Evolutionary conservation across 73 alveolate genomes (phyloP), one percentile per base, ranked within the genome.

Genomic region (Effrenium voratum): DNA sequence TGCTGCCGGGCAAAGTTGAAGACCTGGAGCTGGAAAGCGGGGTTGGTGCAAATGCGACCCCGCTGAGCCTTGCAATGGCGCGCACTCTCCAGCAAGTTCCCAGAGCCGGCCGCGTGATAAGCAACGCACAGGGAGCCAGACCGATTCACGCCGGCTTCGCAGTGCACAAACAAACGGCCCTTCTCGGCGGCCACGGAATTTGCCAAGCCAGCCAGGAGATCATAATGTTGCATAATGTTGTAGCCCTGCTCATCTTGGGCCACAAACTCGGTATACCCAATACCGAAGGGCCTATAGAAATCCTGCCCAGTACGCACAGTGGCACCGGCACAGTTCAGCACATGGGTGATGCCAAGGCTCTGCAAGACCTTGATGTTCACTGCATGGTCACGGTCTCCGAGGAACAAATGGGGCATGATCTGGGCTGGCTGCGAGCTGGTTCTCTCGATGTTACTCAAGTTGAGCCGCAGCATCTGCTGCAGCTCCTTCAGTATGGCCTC

Each of bases 241-340:
- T 88, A 88, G 87, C 86, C 96, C 75, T 88, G 96, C 72, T 66
- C 86, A 45, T 88, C 96, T 75, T 88, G 96, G 40, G 96, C 96
- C 36, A 88, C 96, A 50, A 88, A 88, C 77, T 88, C 87, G 2
- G 96, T 59, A 45, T 88, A 88, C 40, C 34, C 66, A 12, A 88
- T 88, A n/a, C 96, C 96, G 52, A 38, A 68, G 34, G 86, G 75
- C 36, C 57, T 57, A 52, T 88, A 88, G 86, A 66, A 88, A 41
- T 43, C 96, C 8, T 38, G 55, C 26, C 96, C 96, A 24, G 96
- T 88, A 34, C 63, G 96, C 30, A 88, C 96, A 1, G 96, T 88
- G 44, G 96, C 85, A 26, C 75, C 96, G 22, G 96, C 84, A 57
- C 96, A 88, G 73, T 88, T 88, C 57, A 88, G 73, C 96, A 88